Base-by-base conservation (phyloP, 2,329 filamentous ascomycete genomes). In the Parastagonospora avenae region DNA sequence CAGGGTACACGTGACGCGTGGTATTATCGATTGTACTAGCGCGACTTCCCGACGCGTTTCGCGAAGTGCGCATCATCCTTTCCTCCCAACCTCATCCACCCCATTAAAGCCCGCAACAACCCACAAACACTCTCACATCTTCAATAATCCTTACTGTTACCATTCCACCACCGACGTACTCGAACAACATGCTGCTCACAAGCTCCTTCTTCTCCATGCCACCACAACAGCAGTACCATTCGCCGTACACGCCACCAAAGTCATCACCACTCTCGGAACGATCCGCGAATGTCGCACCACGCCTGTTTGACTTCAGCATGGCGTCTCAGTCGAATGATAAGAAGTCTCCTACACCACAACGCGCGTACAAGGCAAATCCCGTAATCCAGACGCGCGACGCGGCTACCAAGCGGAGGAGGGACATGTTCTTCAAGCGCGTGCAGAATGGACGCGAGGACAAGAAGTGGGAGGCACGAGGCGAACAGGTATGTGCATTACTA, bases 371-470 rank as follows among this genome's bases (percentile, higher is more conserved):
- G 53, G 79, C 81, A 31, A 90, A 88, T 54, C 88, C 87, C 0
- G 63, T 88, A 6, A 74, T 86, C 14, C 81, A 82, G 57, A 82
- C 76, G 53, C 80, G 84, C 43, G 76, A 91, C 66, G 84, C 83
- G 14, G 78, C 79, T 0, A 83, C 85, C 48, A 86, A 90, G 66
- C 78, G 82, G 46, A 77, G 90, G 50, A 79, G 89, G 40, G 82
- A 83, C 29, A 76, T 88, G 48, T 93, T 93, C 62, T 75, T 93
- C 52, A 84, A 85, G 66, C 88, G 76, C 46, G 76, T 81, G 9
- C 67, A 75, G 43, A 73, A 74, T 36, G 66, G 66, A 2, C 64
- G 79, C 36, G 78, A 81, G 4, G 78, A 81, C 4, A 70, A 68
- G 64, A 71, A 73, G 41, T 81, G 76, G 73, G 74, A 76, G 51